phyloP scores from a whole-genome alignment of 2,329 filamentous ascomycete genomes.

The Stagonosporopsis rhizophila region DNA sequence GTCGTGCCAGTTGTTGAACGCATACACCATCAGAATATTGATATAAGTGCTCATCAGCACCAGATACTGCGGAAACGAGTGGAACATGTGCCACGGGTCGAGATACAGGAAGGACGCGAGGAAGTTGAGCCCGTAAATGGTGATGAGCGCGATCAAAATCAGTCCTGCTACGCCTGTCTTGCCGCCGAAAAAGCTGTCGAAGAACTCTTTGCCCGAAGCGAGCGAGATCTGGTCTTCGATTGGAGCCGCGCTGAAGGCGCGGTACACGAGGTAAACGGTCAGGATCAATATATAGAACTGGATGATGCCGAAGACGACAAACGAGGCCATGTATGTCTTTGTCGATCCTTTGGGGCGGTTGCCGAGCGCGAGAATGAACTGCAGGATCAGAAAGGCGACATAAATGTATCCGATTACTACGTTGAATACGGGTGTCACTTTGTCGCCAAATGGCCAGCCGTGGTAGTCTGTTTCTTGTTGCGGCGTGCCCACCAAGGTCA shows the following conservation, averaged over 20 bases:
- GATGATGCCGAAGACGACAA: conserved; percentile 81
- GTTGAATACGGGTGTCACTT: conserved; percentile 84
- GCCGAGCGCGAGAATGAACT: conserved; percentile 92
- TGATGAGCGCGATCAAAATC: conserved; percentile 86
- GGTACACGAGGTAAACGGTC: conserved; percentile 81
- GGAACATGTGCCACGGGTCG: conserved; percentile 99
- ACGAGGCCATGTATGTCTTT: conserved; percentile 87
- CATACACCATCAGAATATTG: conserved; percentile 98
- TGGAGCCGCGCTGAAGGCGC: conserved; percentile 69
- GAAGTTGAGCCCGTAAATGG: conserved; percentile 94
- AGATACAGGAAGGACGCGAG: conserved; percentile 93
- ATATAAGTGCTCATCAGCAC: conserved; percentile 93
- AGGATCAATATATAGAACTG: conserved; percentile 86
- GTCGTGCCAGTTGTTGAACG: conserved; percentile 99
- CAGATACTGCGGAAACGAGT: conserved; percentile 92
- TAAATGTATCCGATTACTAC: conserved; percentile 87
- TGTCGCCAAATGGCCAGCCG: conserved; percentile 85
- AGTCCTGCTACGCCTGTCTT: conserved; percentile 79
- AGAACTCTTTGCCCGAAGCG: conserved; percentile 69
- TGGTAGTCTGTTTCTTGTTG: conserved; percentile 51
- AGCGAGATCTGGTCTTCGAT: conserved; percentile 67
- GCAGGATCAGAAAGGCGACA: conserved; percentile 83
- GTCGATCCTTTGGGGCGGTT: conserved; percentile 92
- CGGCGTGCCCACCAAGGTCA: conserved; percentile 80
- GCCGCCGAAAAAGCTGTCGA: conserved; percentile 73